These are phyloP conservation scores for Calocera cornea DNA, from an alignment of 768 basidiomycete species.

Conservation along the genomic window DNA sequence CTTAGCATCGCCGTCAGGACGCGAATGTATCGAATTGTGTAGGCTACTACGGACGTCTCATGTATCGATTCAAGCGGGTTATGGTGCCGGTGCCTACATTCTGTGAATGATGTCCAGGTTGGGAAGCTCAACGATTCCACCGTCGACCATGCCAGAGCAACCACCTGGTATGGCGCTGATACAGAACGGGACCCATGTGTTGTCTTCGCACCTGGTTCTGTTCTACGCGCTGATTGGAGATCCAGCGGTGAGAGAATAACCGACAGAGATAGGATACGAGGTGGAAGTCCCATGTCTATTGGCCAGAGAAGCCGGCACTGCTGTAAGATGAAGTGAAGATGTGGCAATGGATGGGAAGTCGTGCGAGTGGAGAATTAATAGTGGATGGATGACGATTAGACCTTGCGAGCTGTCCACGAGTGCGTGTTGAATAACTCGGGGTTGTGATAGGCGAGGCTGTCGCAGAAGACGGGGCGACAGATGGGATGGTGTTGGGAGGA, in stretches of 20 bases:
- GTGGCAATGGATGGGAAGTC: slow-evolving; percentile 34
- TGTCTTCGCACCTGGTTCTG: slow-evolving; percentile 69
- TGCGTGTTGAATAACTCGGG: background rate
- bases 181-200: slow-evolving; percentile 48
- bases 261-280: slow-evolving; percentile 44
- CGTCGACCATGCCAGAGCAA: slow-evolving; percentile 42
- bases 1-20: no score
- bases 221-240: slow-evolving; percentile 56
- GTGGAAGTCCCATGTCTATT: slow-evolving; percentile 49
- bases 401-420: background rate
- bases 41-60: no score
- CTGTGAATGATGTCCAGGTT: background rate
- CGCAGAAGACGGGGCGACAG: background rate
- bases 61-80: no score
- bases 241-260: slow-evolving; percentile 33
- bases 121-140: slow-evolving; percentile 38
- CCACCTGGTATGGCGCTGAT: slow-evolving; percentile 9
- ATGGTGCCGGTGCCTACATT: no score
- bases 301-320: slow-evolving; percentile 63
- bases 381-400: background rate
- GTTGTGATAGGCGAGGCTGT: slow-evolving; percentile 1
- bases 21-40: no score
- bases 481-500: background rate
- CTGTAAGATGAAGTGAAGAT: slow-evolving; percentile 52
- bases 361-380: background rate